A percentile compares a stretch with the other conserved stretches of the same genome.
Conservation (phyloP, 768 basidiomycete genomes). For the Mycena amicta region DNA sequence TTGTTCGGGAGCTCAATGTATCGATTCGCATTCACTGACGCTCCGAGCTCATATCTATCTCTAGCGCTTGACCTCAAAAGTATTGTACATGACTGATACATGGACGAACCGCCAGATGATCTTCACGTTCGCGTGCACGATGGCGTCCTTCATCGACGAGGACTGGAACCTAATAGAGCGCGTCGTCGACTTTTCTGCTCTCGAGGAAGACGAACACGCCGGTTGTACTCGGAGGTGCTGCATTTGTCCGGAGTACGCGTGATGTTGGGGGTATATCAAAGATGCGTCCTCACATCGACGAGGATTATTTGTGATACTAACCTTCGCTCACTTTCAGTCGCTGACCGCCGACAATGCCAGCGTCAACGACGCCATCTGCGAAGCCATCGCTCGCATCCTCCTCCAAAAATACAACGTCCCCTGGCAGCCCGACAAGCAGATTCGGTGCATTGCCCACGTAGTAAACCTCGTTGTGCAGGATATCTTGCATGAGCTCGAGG, state of each 20-base stretch:
- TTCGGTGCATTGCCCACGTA: slow-evolving; percentile 36
- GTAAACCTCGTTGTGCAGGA: slow-evolving; percentile 40
- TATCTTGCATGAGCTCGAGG: slow-evolving; percentile 25
- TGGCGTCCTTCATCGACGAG: slow-evolving; percentile 27
- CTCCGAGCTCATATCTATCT: too few relatives aligned
- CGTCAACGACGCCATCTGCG: slow-evolving; percentile 35
- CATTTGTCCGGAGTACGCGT: slow-evolving; percentile 27
- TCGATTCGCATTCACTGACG: too few relatives aligned
- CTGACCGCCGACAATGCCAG: slow-evolving; percentile 38
- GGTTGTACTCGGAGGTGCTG: slow-evolving; percentile 34
- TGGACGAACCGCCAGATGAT: slow-evolving; percentile 2
- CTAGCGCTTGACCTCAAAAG: not conserved
- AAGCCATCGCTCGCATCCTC: slow-evolving; percentile 23
- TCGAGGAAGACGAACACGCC: slow-evolving; percentile 36
- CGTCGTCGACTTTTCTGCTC: slow-evolving; percentile 34
- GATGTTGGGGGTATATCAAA: slow-evolving; percentile 32
- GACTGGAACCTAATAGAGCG: slow-evolving; percentile 36
- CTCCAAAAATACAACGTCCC: slow-evolving; percentile 21
- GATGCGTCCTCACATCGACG: slow-evolving; percentile 30
- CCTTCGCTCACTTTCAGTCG: slow-evolving; percentile 22
- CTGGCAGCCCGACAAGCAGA: slow-evolving; percentile 28
- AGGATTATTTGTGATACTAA: slow-evolving; percentile 13
- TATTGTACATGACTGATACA: not conserved
- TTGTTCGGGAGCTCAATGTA: slow-evolving; percentile 1
- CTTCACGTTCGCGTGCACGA: not conserved